Evolutionary conservation across 495 filamentous ascomycete species (phyloP), one percentile per base, ranked within the genome.

Genomic region (Lepraria neglecta): DNA sequence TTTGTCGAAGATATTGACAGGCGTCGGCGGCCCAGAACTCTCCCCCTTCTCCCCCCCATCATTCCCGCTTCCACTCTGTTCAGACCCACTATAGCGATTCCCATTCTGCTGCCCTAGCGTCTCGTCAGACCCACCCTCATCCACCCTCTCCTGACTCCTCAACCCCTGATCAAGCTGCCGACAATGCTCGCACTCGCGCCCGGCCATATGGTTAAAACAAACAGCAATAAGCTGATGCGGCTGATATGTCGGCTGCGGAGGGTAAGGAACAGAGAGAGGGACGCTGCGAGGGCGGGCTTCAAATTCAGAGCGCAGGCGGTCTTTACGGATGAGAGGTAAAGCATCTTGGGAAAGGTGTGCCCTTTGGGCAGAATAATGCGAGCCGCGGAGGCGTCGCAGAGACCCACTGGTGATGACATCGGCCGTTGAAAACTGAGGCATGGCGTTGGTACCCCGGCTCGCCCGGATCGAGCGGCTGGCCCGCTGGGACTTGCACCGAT

Each of bases 1-100:
- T 6, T 74, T 70, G 59, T 83, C 70, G 65, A 77, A 84, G 61
- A 84, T 82, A 27, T 75, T 76, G 24, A 82, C 79, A 1, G 76
- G 68, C n/a, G 70, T 63, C 2, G 71, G 73, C 7, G 74, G 72
- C 21, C 65, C 63, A 56, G 68, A 45, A 15, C 72, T 58, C 4
- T 55, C 67, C 30, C 60, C 65, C 56, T 72, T 70, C 11, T 69
- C 65, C 12, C 55, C 63, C 3, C 53, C 65, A 62, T 65, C 55
- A 10, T 45, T 19, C 9, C 11, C 30, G 27, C 35, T 44, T 52
- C 60, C 64, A 10, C 56, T 53, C 15, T 43, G 11, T 11, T 24
- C 46, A 12, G 27, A 35, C 1, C 7, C 44, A 3, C 60, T 62
- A 28, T 57, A 31, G 27, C 51, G 63, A 45, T 38, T 45, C 1